phyloP scores from a whole-genome alignment of 176 grass and related monocot species.

The Paspalum notatum region DNA sequence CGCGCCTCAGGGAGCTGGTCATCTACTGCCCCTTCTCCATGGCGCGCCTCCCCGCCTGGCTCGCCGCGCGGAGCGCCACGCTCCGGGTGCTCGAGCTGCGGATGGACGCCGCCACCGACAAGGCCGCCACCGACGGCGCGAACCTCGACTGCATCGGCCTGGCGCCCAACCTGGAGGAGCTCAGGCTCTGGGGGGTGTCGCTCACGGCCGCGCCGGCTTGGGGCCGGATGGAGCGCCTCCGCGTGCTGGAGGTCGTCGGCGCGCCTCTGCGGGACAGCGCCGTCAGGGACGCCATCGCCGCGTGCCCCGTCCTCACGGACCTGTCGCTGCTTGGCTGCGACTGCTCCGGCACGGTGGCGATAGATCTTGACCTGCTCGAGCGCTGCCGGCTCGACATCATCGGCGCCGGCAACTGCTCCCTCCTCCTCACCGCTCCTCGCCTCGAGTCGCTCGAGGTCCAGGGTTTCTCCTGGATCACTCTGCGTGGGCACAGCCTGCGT shows the following conservation, averaged over 20 bases:
- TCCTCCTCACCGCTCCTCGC: conserved; percentile 55
- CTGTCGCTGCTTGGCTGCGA: conserved; percentile 86
- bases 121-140: conserved; percentile 13
- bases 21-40: conserved; percentile 94
- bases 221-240: conserved; percentile 54
- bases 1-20: conserved; percentile 72
- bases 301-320: conserved; percentile 78
- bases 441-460: conserved; percentile 77
- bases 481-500: conserved; percentile 58
- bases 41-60: conserved; percentile 56
- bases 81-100: conserved; percentile 84
- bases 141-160: conserved; percentile 73
- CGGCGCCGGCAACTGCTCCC: conserved; percentile 57
- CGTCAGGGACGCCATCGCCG: conserved; percentile 59
- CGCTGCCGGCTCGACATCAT: conserved; percentile 87
- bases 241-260: conserved; percentile 82
- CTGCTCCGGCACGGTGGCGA: conserved; percentile 50
- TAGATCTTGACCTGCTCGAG: conserved; percentile 62
- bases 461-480: conserved; percentile 82
- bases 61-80: conserved; percentile 53
- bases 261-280: conserved; percentile 65
- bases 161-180: conserved; percentile 53
- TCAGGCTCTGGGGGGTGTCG: conserved; percentile 86
- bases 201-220: conserved; percentile 65
- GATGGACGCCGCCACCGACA: conserved; percentile 66